Evolutionary conservation across 225 moss, liverwort and hornwort species (phyloP), one percentile per base, ranked within the genome.

Genomic region (Anthoceros angustus): DNA sequence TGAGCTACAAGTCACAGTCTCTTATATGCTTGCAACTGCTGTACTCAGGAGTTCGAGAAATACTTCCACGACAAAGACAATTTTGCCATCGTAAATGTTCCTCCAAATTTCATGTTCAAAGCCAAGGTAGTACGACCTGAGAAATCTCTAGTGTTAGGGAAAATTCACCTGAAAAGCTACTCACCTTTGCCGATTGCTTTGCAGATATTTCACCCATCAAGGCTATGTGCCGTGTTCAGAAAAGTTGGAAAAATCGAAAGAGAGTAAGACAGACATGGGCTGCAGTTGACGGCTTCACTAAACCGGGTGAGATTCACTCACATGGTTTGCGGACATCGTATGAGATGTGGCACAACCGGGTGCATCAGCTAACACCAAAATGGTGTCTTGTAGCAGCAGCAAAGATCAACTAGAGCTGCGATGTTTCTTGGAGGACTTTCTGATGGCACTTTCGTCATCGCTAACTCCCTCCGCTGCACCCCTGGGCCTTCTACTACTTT

Each of bases 161-260:
- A 43, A 41, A 18, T 0, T 42, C 18, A 32, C 32, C 32, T 24
- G 18, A 21, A 10, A 12, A 1, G 25, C 41, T 39, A 15, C 40
- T 15, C 18, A 42, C 32, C 61, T 18, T 42, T 41, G 7, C 16
- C 12, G 25, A n/a, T 43, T 61, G 40, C 40, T 72, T 70, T 71
- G 77, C 86, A 94, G 94, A 83, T 94, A 68, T 94, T 94, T 68
- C 87, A 78, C 69, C 94, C 94, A 66, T 94, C 94, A 64, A 90
- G 94, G 42, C 78, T 94, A 21, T 94, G 94, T 75, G 94, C 94
- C 14, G 76, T 94, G 32, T 86, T 74, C 41, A 82, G 77, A 88
- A 74, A 70, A 63, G 49, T 61, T 14, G 71, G n/a, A 38, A 45
- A 15, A 42, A 23, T 6, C 63, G 40, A 39, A 72, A 68, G 70